Percentiles rank a stretch among this genome's conserved stretches.
Conservation (phyloP, 2,329 filamentous ascomycete genomes). For the Fusarium marasasianum region DNA sequence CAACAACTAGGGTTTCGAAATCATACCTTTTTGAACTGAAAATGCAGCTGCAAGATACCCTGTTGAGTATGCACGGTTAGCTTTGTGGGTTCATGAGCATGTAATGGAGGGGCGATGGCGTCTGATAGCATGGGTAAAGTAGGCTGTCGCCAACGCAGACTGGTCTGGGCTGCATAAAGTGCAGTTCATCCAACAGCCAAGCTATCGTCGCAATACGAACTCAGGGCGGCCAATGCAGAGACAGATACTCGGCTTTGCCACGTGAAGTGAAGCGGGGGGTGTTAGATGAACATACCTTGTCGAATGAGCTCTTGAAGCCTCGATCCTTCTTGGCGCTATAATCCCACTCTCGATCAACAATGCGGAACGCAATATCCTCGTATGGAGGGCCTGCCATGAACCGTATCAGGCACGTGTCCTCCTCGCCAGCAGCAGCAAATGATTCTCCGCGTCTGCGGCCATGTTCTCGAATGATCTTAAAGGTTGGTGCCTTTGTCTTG, state of each 20-base stretch:
- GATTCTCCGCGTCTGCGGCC: slow-evolving; percentile 90
- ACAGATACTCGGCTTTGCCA: slow-evolving; percentile 17
- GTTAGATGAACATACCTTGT: slow-evolving; percentile 75
- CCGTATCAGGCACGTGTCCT: slow-evolving; percentile 95
- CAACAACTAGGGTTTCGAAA: slow-evolving; percentile 8
- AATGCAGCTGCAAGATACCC: slow-evolving; percentile 96
- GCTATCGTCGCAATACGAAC: slow-evolving; percentile 10
- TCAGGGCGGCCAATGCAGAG: slow-evolving; percentile 16
- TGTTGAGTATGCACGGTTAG: slow-evolving; percentile 51
- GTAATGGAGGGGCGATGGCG: not conserved
- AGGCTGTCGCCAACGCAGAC: slow-evolving; percentile 16
- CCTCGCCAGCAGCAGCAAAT: slow-evolving; percentile 91
- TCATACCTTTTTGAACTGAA: slow-evolving; percentile 95
- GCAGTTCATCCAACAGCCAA: slow-evolving; percentile 10
- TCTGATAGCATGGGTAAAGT: slow-evolving; percentile 8
- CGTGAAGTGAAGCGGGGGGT: slow-evolving; percentile 18
- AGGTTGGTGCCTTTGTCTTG: slow-evolving; percentile 92
- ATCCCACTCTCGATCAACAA: slow-evolving; percentile 99
- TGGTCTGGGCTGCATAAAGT: slow-evolving; percentile 22
- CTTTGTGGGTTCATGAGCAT: slow-evolving; percentile 13
- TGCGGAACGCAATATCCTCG: slow-evolving; percentile 95
- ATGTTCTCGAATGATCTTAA: slow-evolving; percentile 93
- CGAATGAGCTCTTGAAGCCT: slow-evolving; percentile 95
- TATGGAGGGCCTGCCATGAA: slow-evolving; percentile 97
- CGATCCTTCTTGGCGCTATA: slow-evolving; percentile 95